Evolutionary conservation across 495 filamentous ascomycete genomes (phyloP), one percentile per base, ranked within the genome.

Genomic region (Hypoxylon trugodes): DNA sequence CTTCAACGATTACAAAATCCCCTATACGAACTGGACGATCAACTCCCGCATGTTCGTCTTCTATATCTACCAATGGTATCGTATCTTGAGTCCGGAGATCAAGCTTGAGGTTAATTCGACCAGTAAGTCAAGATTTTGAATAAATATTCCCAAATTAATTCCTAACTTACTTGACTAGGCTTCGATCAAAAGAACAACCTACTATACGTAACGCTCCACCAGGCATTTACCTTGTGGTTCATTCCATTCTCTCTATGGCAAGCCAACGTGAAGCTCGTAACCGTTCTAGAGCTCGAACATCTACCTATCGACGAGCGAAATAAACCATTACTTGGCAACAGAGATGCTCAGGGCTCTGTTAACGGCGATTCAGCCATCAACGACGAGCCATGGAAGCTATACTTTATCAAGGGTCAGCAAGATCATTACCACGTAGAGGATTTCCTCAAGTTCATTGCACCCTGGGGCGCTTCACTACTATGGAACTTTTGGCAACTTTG

Each of bases 61-160:
- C 55, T 82, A 82, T 54, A 88, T 96, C 32, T 94, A 88, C 64
- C 89, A 88, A 59, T 96, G 91, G 90, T 95, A 96, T 74, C 91
- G 91, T 69, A 87, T 94, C 63, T 79, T 96, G 69, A 89, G 84
- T 30, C 92, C 92, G 1, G 76, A 79, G n/a, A 90, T 93, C 41
- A 76, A 86, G 18, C 64, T 93, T n/a, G 70, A 83, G 0, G 77
- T 96, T 7, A 79, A 90, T 56, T 90, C 88, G 10, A 74, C 88
- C 18, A 87, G 90, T 91, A 74, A 52, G 80, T 71, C 22, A 18
- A 22, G 13, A 26, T 59, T 15, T 6, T 21, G 33, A 12, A 3
- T 8, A 48, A 22, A 41, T 2, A 33, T 22, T 2, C 8, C 7
- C 2, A 3, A 19, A 30, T 3, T 18, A 26, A 19, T 30, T 36